phyloP scores from a whole-genome alignment of 2,329 filamentous ascomycete genomes.

The Ophiocordyceps robertsii region DNA sequence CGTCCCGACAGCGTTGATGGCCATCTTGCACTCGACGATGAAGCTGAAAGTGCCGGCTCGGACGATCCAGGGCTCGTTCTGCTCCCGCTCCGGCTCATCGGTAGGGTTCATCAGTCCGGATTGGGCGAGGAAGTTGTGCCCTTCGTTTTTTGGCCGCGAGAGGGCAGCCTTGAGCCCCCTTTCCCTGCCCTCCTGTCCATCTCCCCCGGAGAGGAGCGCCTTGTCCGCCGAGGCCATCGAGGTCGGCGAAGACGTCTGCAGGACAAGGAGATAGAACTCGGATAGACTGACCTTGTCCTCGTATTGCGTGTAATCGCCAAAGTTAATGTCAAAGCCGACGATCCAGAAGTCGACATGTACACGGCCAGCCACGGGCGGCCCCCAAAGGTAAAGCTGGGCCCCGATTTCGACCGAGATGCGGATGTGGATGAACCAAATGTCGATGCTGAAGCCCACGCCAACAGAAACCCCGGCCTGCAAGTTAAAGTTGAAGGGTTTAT shows the following conservation, averaged over 20 bases:
- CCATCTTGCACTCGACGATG: slow-evolving; percentile 2
- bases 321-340: slow-evolving; percentile 11
- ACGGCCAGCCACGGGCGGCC: slow-evolving; percentile 8
- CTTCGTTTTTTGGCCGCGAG: neutral
- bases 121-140: slow-evolving; percentile 1
- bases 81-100: neutral
- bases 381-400: slow-evolving; percentile 7
- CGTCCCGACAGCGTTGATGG: neutral
- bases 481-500: slow-evolving; percentile 22
- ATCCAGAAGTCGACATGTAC: slow-evolving; percentile 14
- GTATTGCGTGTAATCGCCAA: slow-evolving; percentile 3
- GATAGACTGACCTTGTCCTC: neutral
- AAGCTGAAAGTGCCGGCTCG: slow-evolving; percentile 1
- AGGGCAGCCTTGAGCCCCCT: neutral
- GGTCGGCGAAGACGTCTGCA: neutral
- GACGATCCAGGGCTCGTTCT: slow-evolving; percentile 1
- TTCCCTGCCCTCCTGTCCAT: too few relatives aligned
- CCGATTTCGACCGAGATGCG: slow-evolving; percentile 8
- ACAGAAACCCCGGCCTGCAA: slow-evolving; percentile 12
- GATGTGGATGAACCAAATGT: slow-evolving; percentile 12
- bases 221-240: neutral
- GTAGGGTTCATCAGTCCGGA: slow-evolving; percentile 1
- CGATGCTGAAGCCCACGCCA: slow-evolving; percentile 12
- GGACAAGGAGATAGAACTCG: slow-evolving; percentile 1
- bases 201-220: neutral